Evolutionary conservation across 768 basidiomycete genomes (phyloP).

Genomic region (Amanita polypyramis): DNA sequence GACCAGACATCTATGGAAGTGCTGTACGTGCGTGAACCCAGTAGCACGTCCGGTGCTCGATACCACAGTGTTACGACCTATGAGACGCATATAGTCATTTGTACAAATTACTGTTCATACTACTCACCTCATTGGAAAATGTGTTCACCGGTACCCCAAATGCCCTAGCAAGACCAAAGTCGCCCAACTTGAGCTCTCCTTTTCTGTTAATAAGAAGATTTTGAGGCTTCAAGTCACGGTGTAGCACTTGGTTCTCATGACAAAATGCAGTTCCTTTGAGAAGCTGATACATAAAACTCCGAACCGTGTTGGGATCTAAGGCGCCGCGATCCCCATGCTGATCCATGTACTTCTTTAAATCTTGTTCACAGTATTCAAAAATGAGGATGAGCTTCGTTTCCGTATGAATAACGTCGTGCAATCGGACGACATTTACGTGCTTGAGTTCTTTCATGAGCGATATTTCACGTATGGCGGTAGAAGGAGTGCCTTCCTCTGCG

Average conservation of each 20-base stretch:
- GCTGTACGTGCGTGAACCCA: slow-evolving; percentile 95
- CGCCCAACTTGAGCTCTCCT: slow-evolving; percentile 93
- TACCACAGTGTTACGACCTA: slow-evolving; percentile 99
- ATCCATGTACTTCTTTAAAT: slow-evolving; percentile 99
- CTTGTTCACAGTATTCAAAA: slow-evolving; percentile 97
- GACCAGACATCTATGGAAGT: slow-evolving; percentile 99
- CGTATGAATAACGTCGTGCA: slow-evolving; percentile 98
- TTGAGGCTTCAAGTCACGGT: slow-evolving; percentile 97
- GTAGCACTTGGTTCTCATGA: slow-evolving; percentile 96
- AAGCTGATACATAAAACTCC: slow-evolving; percentile 97
- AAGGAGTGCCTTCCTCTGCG: slow-evolving; percentile 97
- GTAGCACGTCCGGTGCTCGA: slow-evolving; percentile 92
- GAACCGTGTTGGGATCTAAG: slow-evolving; percentile 80
- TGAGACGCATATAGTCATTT: slow-evolving; percentile 4
- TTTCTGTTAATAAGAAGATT: slow-evolving; percentile 96
- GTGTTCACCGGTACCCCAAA: slow-evolving; percentile 99
- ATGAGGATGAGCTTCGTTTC: slow-evolving; percentile 97
- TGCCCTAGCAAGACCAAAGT: slow-evolving; percentile 94
- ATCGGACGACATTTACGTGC: slow-evolving; percentile 95
- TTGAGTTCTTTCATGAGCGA: slow-evolving; percentile 99
- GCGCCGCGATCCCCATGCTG: slow-evolving; percentile 94
- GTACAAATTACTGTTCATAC: not conserved
- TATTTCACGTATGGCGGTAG: slow-evolving; percentile 97
- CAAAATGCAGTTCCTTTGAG: slow-evolving; percentile 97
- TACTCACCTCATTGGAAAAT: slow-evolving; percentile 84